A percentile compares a stretch with the other conserved stretches of the same genome.
Conservation (phyloP, 805 yeast genomes). For the Dipodascus albidus region DNA sequence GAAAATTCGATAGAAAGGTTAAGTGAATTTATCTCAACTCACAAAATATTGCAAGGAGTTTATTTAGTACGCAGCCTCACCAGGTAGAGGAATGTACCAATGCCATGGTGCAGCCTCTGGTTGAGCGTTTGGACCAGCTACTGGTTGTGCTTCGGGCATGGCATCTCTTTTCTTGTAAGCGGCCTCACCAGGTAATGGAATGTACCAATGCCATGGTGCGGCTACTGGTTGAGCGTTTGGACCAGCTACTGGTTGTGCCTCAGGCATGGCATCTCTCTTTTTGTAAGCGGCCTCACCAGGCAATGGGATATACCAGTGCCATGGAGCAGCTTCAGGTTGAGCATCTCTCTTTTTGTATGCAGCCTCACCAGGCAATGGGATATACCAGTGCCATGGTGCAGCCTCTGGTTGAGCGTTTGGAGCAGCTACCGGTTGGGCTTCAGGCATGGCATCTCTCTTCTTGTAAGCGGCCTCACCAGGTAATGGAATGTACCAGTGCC, state of each 20-base stretch:
- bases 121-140: not conserved
- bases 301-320: not conserved
- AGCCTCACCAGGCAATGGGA: not conserved
- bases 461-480: not conserved
- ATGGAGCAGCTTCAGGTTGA: not conserved
- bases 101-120: not conserved
- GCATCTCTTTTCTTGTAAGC: not conserved
- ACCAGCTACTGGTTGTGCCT: not conserved
- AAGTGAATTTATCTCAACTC: not conserved
- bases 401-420: no score
- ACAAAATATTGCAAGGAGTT: not conserved
- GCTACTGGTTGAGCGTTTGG: no score
- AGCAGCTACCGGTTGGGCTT: not conserved
- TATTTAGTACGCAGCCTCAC: not conserved
- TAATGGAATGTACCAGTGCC: not conserved
- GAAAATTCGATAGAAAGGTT: no score
- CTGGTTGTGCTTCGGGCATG: not conserved
- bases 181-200: not conserved
- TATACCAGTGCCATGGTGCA: not conserved
- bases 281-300: not conserved
- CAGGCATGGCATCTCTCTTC: not conserved
- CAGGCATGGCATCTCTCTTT: not conserved
- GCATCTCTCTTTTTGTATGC: not conserved
- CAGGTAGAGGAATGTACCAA: not conserved
- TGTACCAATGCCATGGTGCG: not conserved